These are phyloP conservation scores for Drechslerella coelobrocha DNA, from an alignment of 2,329 filamentous ascomycete species.

Conservation along the genomic window DNA sequence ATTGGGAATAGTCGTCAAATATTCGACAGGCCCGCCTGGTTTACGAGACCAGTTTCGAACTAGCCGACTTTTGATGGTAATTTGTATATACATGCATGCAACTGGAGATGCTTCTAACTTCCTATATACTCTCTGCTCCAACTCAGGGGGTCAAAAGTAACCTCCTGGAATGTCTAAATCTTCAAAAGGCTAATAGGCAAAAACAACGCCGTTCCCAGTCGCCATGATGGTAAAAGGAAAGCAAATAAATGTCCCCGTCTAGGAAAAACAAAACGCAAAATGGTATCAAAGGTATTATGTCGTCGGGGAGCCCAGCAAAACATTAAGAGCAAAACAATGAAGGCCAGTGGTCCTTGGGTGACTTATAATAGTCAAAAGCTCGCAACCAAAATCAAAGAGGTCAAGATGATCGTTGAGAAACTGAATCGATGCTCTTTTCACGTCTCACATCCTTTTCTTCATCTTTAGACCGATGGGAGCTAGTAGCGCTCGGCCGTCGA, in stretches of 20 bases:
- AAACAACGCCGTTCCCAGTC: conserved; percentile 35
- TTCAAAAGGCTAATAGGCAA: conserved; percentile 8
- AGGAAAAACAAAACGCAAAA: conserved; percentile 39
- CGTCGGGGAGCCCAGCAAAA: conserved; percentile 8
- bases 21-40: no score
- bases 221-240: conserved; percentile 4
- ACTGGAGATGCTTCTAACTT: no score
- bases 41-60: no score
- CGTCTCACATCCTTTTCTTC: conserved; percentile 40
- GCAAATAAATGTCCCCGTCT: conserved; percentile 13
- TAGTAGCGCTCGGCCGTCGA: conserved; percentile 37
- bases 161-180: no score
- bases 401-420: conserved; percentile 10
- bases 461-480: conserved; percentile 34
- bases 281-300: conserved; percentile 42
- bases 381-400: no score
- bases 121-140: no score
- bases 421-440: conserved; percentile 42
- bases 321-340: neutral
- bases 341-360: no score
- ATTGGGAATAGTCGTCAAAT: no score
- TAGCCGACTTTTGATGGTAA: no score
- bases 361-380: no score
- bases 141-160: no score
- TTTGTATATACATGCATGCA: no score